Evolutionary conservation across 192 early-diverging fungal genomes (phyloP), one percentile per base, ranked within the genome.

Genomic region (Chytriomyces sp.): DNA sequence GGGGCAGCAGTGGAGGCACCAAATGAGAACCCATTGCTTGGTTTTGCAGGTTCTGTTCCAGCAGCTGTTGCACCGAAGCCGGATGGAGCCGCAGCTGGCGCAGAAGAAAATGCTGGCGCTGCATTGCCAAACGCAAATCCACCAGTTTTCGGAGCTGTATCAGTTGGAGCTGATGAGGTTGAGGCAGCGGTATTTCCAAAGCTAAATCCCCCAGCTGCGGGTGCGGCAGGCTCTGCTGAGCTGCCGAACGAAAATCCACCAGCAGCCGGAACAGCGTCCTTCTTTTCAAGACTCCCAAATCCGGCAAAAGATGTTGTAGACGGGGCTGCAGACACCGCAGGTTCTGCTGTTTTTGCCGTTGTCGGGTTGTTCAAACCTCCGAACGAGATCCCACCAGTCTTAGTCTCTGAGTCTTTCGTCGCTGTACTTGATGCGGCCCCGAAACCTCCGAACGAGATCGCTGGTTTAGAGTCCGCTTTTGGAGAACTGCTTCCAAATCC

Each of bases 161-260:
- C 26, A 26, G 5, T 64, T 26, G 64, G 64, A 64, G 64, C 64
- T 26, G 64, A 23, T 28, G 64, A 64, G 28, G 64, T 3, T 26
- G 64, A 16, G 5, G 23, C 35, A 26, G 64, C n/a, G 16, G 64
- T 43, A 64, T 18, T 23, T 20, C 64, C 35, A 43, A 20, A 20
- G 35, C 64, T 28, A 26, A 64, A 64, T 64, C 64, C 64, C 6
- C 35, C 47, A 28, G 47, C 4, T 23, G 18, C 11, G 13, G 66
- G 13, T 18, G 44, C 66, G 66, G 66, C 8, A 43, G 66, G 45
- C 8, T 28, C 66, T 43, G 35, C 66, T 18, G 45, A 46, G 23
- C 3, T 46, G 16, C 66, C 35, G 23, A 67, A 67, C 9, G 66
- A 67, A 45, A 67, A 67, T 46, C 66, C 66, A 53, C 45, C 26